Percentiles rank a stretch among this genome's conserved stretches.
phyloP scores from a whole-genome alignment of 805 yeast genomes.

The Schwanniomyces vanrijiae region DNA sequence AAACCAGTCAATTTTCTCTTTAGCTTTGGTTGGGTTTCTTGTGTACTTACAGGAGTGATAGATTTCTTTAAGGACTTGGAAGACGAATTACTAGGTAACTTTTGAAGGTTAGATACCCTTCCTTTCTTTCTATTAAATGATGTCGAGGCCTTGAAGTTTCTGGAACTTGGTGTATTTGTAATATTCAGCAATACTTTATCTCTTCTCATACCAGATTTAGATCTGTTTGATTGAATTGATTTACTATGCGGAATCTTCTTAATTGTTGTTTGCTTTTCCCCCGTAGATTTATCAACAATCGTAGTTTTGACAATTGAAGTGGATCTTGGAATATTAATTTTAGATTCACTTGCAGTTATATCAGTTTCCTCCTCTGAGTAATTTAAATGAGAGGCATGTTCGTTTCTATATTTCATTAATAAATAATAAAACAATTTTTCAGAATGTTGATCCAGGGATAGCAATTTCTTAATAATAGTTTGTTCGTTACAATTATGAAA shows the following conservation, averaged over 20 bases:
- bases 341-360: slow-evolving; percentile 20
- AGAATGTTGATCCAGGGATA: slow-evolving; percentile 58
- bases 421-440: slow-evolving; percentile 83
- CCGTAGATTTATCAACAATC: slow-evolving; percentile 25
- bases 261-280: slow-evolving; percentile 22
- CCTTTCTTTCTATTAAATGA: slow-evolving; percentile 35
- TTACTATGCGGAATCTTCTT: slow-evolving; percentile 17
- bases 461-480: slow-evolving; percentile 51
- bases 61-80: slow-evolving; percentile 12
- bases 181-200: slow-evolving; percentile 27
- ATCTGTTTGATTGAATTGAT: slow-evolving; percentile 21
- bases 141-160: slow-evolving; percentile 37
- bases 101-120: slow-evolving; percentile 23
- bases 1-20: slow-evolving; percentile 16
- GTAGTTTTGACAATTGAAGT: slow-evolving; percentile 43
- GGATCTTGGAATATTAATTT: slow-evolving; percentile 38
- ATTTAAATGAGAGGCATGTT: slow-evolving; percentile 42
- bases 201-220: slow-evolving; percentile 6
- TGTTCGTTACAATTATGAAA: slow-evolving; percentile 75
- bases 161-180: slow-evolving; percentile 26
- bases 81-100: slow-evolving; percentile 22
- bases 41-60: slow-evolving; percentile 12
- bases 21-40: slow-evolving; percentile 16
- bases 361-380: slow-evolving; percentile 25
- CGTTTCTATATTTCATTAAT: slow-evolving; percentile 69